Evolutionary conservation across 2,329 filamentous ascomycete genomes (phyloP).

Genomic region (Aspergillus quadrilineatus): DNA sequence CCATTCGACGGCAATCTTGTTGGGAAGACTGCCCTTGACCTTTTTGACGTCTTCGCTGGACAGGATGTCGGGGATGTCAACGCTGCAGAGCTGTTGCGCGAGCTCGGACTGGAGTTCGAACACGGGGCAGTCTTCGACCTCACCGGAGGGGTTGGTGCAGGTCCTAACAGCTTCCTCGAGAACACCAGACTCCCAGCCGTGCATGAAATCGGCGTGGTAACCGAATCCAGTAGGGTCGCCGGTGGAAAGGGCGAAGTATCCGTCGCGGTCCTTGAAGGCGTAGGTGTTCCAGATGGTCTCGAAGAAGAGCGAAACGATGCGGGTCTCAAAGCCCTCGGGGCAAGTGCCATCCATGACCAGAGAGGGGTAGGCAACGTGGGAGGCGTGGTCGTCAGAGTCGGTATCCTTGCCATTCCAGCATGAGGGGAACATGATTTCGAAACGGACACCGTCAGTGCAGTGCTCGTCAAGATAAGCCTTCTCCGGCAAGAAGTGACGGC

Average conservation of each 20-base stretch:
- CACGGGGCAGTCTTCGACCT: slow-evolving; percentile 69
- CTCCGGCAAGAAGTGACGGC: slow-evolving; percentile 76
- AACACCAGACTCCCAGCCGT: slow-evolving; percentile 70
- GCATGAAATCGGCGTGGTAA: slow-evolving; percentile 77
- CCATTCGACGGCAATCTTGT: slow-evolving; percentile 53
- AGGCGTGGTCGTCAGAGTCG: slow-evolving; percentile 55
- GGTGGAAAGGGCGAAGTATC: slow-evolving; percentile 73
- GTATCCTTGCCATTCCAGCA: slow-evolving; percentile 77
- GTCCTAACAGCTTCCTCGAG: slow-evolving; percentile 69
- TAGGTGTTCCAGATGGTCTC: slow-evolving; percentile 82
- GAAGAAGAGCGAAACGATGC: slow-evolving; percentile 74
- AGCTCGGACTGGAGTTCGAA: slow-evolving; percentile 67
- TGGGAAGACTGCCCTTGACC: slow-evolving; percentile 63
- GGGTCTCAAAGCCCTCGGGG: slow-evolving; percentile 65
- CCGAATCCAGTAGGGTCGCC: slow-evolving; percentile 75
- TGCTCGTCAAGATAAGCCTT: slow-evolving; percentile 77
- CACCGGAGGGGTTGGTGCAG: slow-evolving; percentile 71
- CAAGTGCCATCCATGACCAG: slow-evolving; percentile 75
- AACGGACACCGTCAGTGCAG: slow-evolving; percentile 76
- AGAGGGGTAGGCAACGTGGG: slow-evolving; percentile 75
- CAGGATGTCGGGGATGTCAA: slow-evolving; percentile 59
- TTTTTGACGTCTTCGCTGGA: slow-evolving; percentile 60
- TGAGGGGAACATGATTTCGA: slow-evolving; percentile 84
- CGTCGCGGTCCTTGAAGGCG: slow-evolving; percentile 60
- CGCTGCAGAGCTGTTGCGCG: slow-evolving; percentile 59